Conservation (phyloP, 805 yeast species). For the Suhomyces prunicola region DNA sequence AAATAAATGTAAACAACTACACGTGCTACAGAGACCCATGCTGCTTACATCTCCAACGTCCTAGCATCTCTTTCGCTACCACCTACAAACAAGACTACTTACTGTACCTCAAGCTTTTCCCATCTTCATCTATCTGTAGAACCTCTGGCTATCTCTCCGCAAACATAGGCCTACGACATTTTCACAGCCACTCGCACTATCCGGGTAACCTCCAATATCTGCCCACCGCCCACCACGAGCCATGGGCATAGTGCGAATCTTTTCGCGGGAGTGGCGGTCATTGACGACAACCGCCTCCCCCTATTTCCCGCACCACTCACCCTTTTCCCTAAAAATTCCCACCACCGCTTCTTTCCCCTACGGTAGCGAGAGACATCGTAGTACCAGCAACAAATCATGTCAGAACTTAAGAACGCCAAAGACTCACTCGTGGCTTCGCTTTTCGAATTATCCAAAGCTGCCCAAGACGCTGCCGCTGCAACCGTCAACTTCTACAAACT, state of each 20-base stretch:
- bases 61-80: not conserved
- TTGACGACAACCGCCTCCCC: not conserved
- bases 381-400: slow-evolving; percentile 7
- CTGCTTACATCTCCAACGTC: not conserved
- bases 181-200: not conserved
- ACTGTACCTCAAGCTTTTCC: not conserved
- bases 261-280: not conserved
- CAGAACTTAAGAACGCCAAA: slow-evolving; percentile 19
- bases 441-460: slow-evolving; percentile 81
- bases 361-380: slow-evolving; percentile 4
- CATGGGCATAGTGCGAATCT: not conserved
- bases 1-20: not conserved
- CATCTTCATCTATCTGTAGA: not conserved
- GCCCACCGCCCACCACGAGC: slow-evolving; percentile 1
- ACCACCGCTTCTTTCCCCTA: slow-evolving; percentile 4
- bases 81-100: not conserved
- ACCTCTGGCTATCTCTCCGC: not conserved
- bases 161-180: not conserved
- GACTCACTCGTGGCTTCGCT: slow-evolving; percentile 65
- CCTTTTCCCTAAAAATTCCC: slow-evolving; percentile 5
- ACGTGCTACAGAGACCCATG: not conserved
- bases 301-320: not conserved
- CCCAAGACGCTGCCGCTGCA: slow-evolving; percentile 78
- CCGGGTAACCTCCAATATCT: slow-evolving; percentile 1
- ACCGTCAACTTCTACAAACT: slow-evolving; percentile 72